Conservation (phyloP, 257 asterid genomes). For the Solanum paucissectum region DNA sequence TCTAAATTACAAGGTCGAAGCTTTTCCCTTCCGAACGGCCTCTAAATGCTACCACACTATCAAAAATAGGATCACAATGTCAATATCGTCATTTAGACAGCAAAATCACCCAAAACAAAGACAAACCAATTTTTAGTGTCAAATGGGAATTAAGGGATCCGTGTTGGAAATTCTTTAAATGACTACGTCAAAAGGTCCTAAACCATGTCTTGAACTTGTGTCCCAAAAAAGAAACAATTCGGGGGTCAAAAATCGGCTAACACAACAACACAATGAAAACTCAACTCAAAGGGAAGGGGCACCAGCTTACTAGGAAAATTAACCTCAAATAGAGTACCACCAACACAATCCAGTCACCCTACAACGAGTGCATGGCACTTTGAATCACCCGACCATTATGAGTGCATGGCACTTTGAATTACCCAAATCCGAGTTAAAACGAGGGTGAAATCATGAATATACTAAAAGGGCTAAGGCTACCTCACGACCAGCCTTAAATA, state of each 20-base stretch:
- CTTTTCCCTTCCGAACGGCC: neutral
- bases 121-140: no score
- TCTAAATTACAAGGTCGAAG: neutral
- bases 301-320: no score
- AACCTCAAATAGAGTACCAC: neutral
- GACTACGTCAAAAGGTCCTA: neutral
- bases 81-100: neutral
- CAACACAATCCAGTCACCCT: neutral
- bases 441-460: no score
- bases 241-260: no score
- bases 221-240: neutral
- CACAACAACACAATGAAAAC: neutral
- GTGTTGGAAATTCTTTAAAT: accelerated
- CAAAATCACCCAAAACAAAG: no score
- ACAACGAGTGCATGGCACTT: neutral
- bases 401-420: neutral
- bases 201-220: neutral
- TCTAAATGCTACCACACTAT: neutral
- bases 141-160: no score
- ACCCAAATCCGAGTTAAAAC: neutral
- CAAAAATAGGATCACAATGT: no score
- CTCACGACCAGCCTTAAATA: neutral
- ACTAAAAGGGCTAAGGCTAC: neutral
- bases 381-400: no score
- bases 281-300: neutral